Evolutionary conservation across 164 flowering plant species (phyloP).

Genomic region (Cinnamomum micranthum): DNA sequence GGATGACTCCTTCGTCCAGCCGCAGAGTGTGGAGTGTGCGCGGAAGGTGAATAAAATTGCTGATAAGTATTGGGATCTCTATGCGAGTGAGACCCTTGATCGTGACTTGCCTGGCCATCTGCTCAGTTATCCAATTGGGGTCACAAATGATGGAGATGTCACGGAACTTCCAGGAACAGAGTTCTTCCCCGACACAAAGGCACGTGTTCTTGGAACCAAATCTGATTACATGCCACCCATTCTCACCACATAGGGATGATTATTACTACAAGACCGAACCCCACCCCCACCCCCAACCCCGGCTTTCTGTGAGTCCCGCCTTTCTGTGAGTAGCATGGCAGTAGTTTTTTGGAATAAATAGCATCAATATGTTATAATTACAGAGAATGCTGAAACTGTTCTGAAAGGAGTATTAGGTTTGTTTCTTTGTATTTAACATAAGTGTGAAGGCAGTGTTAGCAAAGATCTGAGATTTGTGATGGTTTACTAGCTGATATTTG

Average conservation of each 20-base stretch:
- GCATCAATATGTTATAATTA: background rate
- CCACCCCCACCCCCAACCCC: no score
- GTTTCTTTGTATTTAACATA: background rate
- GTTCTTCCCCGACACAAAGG: conserved; percentile 79
- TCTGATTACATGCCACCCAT: conserved; percentile 54
- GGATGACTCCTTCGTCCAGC: conserved; percentile 41
- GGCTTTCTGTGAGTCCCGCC: background rate
- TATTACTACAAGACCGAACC: background rate
- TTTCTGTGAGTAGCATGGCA: background rate
- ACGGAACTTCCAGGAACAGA: conserved; percentile 38
- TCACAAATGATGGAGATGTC: conserved; percentile 38
- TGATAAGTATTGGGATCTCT: conserved; percentile 51
- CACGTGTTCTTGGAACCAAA: conserved; percentile 55
- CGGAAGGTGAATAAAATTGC: conserved; percentile 54
- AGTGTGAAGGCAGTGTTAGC: background rate
- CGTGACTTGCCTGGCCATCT: conserved; percentile 69
- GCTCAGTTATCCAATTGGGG: conserved; percentile 57
- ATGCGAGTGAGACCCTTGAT: conserved; percentile 33
- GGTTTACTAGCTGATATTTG: background rate
- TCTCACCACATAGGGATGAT: conserved; percentile 47
- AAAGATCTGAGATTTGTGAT: background rate
- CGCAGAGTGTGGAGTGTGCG: conserved; percentile 54
- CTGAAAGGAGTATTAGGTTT: background rate
- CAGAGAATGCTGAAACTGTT: background rate
- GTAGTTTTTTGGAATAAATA: background rate